Conservation (phyloP, 2,329 filamentous ascomycete genomes). For the Trichoderma sp. region DNA sequence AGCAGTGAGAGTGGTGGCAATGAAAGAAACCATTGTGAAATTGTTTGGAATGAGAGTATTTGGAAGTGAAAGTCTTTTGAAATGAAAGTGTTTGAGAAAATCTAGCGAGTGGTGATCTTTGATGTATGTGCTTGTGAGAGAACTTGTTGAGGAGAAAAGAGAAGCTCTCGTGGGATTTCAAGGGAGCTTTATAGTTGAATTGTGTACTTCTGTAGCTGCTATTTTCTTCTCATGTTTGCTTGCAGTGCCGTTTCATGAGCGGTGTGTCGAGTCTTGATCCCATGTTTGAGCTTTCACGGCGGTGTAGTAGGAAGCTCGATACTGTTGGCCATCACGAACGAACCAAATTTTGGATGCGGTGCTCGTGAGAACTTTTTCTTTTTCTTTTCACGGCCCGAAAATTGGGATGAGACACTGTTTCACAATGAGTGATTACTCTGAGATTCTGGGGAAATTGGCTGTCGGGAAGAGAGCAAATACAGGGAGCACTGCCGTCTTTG, state of each 20-base stretch:
- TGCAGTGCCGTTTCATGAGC: neutral
- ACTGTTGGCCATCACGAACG: neutral
- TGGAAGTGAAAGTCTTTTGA: neutral
- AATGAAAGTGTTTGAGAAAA: neutral
- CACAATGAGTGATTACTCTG: neutral
- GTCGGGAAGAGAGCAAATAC: neutral
- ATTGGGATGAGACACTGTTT: neutral
- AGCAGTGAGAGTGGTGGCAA: neutral
- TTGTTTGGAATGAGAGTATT: no score
- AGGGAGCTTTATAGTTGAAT: conserved; percentile 3
- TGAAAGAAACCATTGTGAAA: conserved; percentile 17
- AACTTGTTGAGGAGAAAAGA: neutral
- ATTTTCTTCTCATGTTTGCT: neutral
- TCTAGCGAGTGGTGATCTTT: neutral
- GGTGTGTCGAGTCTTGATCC: neutral
- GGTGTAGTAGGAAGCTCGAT: neutral
- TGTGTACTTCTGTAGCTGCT: neutral
- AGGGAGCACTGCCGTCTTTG: neutral
- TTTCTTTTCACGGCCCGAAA: neutral
- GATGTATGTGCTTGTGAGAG: neutral
- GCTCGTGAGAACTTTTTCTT: no score
- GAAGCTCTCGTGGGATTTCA: conserved; percentile 1
- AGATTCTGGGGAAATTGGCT: neutral
- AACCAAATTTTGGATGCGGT: neutral
- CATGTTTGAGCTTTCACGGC: neutral